phyloP scores from a whole-genome alignment of 345 rosid genomes.

The Citrus australasica region DNA sequence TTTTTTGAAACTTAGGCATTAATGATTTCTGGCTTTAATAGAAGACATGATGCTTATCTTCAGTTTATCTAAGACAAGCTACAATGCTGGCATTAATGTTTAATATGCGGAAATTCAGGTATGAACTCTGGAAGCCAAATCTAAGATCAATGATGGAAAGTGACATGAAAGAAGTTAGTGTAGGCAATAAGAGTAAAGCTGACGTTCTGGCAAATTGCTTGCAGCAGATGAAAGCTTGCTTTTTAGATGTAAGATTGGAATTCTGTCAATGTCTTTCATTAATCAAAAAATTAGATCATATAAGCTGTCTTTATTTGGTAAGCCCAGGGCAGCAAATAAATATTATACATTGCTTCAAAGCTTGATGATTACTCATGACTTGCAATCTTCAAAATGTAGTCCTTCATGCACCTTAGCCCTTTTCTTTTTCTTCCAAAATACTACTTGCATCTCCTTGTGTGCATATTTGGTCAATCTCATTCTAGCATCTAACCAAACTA shows the following conservation, averaged over 20 bases:
- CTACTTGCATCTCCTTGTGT: background rate
- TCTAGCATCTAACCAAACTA: slow-evolving; percentile 12
- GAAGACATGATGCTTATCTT: background rate
- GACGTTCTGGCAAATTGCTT: slow-evolving; percentile 82
- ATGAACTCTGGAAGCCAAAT: slow-evolving; percentile 98
- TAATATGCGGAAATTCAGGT: slow-evolving; percentile 29
- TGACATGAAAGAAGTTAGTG: slow-evolving; percentile 92
- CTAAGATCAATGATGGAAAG: slow-evolving; percentile 91
- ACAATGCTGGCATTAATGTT: background rate
- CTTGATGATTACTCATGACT: background rate
- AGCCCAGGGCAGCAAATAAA: background rate
- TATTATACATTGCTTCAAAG: background rate
- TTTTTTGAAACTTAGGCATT: background rate
- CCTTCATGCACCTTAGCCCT: background rate
- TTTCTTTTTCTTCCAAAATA: background rate
- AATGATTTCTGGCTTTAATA: background rate
- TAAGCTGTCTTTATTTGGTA: background rate
- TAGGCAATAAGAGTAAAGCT: slow-evolving; percentile 74
- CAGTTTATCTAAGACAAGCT: background rate
- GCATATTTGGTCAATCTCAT: background rate
- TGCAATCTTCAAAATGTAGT: background rate
- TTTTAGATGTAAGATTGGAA: slow-evolving; percentile 73
- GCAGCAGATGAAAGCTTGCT: slow-evolving; percentile 97
- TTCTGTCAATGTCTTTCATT: background rate
- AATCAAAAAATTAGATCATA: background rate